Conservation (phyloP, 805 yeast genomes). For the Maudiozyma turicensis region DNA sequence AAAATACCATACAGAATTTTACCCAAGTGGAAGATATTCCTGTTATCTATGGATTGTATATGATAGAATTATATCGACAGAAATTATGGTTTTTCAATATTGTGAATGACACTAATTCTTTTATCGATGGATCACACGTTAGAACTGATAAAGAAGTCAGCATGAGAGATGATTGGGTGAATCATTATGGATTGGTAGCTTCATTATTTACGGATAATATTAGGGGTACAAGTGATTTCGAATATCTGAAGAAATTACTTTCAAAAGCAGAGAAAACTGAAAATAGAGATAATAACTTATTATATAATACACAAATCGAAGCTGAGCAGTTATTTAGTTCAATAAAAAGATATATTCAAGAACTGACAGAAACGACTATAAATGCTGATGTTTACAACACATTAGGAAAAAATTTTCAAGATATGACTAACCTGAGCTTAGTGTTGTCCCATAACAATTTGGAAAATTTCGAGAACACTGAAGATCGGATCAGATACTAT, state of each 20-base stretch:
- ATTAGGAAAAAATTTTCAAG: background rate
- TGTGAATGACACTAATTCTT: conserved; percentile 3
- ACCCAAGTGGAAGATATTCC: conserved; percentile 56
- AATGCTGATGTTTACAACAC: background rate
- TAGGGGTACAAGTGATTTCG: background rate
- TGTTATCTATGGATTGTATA: conserved; percentile 55
- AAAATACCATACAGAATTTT: conserved; percentile 16
- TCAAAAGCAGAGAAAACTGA: background rate
- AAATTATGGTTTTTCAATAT: conserved; percentile 38
- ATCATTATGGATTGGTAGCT: background rate
- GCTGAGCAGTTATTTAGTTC: background rate
- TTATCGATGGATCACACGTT: background rate
- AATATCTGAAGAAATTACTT: background rate
- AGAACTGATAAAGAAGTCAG: background rate
- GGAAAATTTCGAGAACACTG: background rate
- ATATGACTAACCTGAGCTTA: background rate
- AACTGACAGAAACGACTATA: background rate
- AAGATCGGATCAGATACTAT: conserved; percentile 27
- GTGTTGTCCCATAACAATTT: background rate
- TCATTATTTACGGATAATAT: background rate
- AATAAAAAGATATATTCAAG: background rate
- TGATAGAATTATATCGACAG: conserved; percentile 53
- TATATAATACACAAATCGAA: background rate
- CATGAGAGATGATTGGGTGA: background rate
- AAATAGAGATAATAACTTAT: background rate